Evolutionary conservation across 495 filamentous ascomycete genomes (phyloP).

Genomic region (Lindgomyces ingoldianus): DNA sequence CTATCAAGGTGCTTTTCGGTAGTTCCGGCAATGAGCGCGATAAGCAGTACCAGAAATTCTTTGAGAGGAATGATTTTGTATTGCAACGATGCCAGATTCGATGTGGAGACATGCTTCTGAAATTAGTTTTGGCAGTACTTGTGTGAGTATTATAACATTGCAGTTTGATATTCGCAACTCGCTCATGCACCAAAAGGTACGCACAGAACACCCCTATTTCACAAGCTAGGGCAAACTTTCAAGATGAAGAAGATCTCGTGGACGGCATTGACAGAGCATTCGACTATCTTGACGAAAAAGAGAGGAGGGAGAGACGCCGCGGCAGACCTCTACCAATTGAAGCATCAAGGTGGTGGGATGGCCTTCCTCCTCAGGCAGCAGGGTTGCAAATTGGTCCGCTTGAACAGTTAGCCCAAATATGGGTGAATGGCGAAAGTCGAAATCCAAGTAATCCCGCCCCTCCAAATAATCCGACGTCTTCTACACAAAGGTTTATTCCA

Average conservation of each 20-base stretch:
- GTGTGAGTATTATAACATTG: constrained; percentile 1
- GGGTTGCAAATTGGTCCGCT: neutral
- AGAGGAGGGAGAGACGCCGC: constrained; percentile 2
- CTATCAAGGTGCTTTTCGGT: neutral
- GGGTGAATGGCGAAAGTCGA: constrained; percentile 21
- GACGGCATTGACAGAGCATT: neutral
- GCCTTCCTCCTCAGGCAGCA: constrained; percentile 3
- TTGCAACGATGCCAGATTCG: constrained; percentile 14
- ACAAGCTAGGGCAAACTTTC: neutral
- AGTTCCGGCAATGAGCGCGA: constrained; percentile 1
- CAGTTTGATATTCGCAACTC: neutral
- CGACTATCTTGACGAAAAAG: neutral
- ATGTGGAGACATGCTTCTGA: constrained; percentile 13
- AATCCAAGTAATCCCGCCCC: too few relatives aligned
- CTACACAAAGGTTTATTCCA: neutral
- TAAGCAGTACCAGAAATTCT: constrained; percentile 9
- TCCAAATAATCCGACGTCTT: too few relatives aligned
- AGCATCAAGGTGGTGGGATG: constrained; percentile 8
- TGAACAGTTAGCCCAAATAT: neutral
- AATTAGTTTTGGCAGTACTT: constrained; percentile 8
- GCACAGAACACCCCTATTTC: constrained; percentile 1
- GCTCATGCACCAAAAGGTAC: neutral
- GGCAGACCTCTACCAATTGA: neutral
- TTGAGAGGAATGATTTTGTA: neutral
- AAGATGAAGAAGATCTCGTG: constrained; percentile 4